A percentile compares a stretch with the other conserved stretches of the same genome.
These are phyloP conservation scores for Boletus pseudopeckii DNA, from an alignment of 768 basidiomycete genomes.

Conservation along the genomic window DNA sequence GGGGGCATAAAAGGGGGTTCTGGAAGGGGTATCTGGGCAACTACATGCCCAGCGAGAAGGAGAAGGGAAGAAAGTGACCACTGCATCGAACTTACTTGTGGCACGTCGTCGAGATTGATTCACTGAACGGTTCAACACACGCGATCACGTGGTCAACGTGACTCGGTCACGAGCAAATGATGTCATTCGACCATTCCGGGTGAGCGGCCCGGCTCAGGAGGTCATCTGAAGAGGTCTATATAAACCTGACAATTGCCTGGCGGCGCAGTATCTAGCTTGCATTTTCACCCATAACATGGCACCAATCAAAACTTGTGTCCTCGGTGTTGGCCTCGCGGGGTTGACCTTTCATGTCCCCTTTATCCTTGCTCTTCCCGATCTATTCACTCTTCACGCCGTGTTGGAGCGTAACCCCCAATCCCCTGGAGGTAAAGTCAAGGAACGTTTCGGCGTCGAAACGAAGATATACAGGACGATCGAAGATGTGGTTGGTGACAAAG, in stretches of 20 bases:
- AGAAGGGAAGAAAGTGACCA: constrained; percentile 15
- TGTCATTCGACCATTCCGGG: background rate
- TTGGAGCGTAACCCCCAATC: constrained; percentile 66
- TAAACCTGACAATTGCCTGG: background rate
- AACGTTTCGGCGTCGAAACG: constrained; percentile 55
- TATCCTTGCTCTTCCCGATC: constrained; percentile 64
- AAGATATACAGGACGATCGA: constrained; percentile 62
- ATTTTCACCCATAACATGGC: constrained; percentile 9
- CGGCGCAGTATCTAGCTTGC: background rate
- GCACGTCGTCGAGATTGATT: background rate
- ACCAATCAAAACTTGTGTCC: constrained; percentile 66
- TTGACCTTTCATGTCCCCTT: constrained; percentile 82
- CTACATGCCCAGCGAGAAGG: constrained; percentile 25
- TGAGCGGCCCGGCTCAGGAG: background rate
- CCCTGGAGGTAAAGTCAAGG: constrained; percentile 60
- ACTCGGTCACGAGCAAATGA: constrained; percentile 15
- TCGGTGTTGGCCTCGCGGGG: constrained; percentile 75
- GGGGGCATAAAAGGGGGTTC: constrained; percentile 65
- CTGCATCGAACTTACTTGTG: constrained; percentile 15
- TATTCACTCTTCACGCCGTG: constrained; percentile 71
- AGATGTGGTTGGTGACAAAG: constrained; percentile 55
- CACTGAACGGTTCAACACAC: constrained; percentile 11
- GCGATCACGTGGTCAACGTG: constrained; percentile 20
- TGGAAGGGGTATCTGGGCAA: constrained; percentile 62
- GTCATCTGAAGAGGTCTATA: background rate